Evolutionary conservation across 768 basidiomycete genomes (phyloP), one percentile per base, ranked within the genome.

Genomic region (Tubosaeta brunneosetosa): DNA sequence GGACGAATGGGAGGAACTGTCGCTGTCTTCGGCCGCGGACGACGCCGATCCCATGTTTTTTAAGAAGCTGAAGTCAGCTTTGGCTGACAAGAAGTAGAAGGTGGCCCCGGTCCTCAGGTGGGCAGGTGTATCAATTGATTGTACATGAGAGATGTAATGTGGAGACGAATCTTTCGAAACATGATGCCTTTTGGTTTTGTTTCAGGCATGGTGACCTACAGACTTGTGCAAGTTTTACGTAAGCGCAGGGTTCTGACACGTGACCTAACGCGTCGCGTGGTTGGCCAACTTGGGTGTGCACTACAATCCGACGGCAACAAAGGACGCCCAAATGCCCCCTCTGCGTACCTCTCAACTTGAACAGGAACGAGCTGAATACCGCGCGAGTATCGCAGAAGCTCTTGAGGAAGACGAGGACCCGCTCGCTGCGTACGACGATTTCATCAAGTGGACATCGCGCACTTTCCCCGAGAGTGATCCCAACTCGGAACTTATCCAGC

Each of bases 381-480:
- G 66, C 26, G 55, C 65, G 4, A 64, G 67, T 42, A 75, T 91
- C 31, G 73, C 68, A 7, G 76, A 75, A 33, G 83, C 83, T 0
- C 73, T 84, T 14, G 74, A 74, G 12, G 87, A 88, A 55, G 90
- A 91, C 52, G 87, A 88, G 56, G 97, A 97, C 64, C 88, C 94
- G 4, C 78, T 98, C 25, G 86, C 88, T 2, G 79, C 85, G 1
- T 95, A 93, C 58, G 80, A 89, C 66, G 77, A 85, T 65, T 97
- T 94, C 70, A 83, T 97, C 47, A 82, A 89, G 55, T 98, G 94
- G 90, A 93, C 87, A 32, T 73, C 86, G 53, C 84, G 91, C 58
- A 83, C 82, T 61, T 94, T 94, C 42, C 75, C 81, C 44, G 84
- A 88, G 45, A 76, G 80, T 42, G 78, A 87, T 61, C 78, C 78